phyloP scores from a whole-genome alignment of 106 monocot genomes.

The Dendrobium chrysotoxum region DNA sequence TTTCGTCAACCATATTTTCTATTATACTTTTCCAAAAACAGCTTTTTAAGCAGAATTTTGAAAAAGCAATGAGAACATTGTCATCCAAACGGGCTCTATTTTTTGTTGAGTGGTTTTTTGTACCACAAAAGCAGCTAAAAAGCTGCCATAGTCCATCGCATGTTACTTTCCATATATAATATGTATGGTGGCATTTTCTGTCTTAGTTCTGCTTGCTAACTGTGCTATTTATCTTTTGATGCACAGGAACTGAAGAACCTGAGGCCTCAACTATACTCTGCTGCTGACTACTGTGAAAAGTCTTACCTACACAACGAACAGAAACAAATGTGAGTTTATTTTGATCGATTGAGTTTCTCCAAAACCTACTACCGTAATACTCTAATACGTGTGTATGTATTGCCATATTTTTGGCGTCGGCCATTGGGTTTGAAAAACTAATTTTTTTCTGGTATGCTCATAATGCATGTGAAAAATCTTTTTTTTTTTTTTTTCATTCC shows the following conservation, averaged over 20 bases:
- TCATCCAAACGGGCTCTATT: too few species aligned
- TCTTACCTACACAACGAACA: slow-evolving; percentile 94
- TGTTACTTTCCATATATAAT: background rate
- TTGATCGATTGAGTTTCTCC: background rate
- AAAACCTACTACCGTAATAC: background rate
- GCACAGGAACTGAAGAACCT: slow-evolving; percentile 90
- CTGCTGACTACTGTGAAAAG: slow-evolving; percentile 95
- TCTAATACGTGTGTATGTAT: background rate
- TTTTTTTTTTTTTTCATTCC: background rate
- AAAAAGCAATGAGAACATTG: too few species aligned
- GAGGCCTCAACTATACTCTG: slow-evolving; percentile 91
- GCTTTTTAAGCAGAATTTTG: too few species aligned
- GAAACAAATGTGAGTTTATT: slow-evolving; percentile 68
- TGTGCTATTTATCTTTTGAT: background rate
- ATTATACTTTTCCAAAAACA: too few species aligned
- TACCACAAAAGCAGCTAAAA: too few species aligned
- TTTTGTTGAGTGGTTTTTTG: too few species aligned
- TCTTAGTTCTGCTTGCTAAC: background rate
- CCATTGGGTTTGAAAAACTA: background rate
- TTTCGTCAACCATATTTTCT: too few species aligned
- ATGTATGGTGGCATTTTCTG: background rate
- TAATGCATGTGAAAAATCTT: background rate
- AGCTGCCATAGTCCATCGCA: too few species aligned
- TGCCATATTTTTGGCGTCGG: background rate
- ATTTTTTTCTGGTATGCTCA: background rate